phyloP scores from a whole-genome alignment of 331 rosid species.

The Erythrophleum ivorense region DNA sequence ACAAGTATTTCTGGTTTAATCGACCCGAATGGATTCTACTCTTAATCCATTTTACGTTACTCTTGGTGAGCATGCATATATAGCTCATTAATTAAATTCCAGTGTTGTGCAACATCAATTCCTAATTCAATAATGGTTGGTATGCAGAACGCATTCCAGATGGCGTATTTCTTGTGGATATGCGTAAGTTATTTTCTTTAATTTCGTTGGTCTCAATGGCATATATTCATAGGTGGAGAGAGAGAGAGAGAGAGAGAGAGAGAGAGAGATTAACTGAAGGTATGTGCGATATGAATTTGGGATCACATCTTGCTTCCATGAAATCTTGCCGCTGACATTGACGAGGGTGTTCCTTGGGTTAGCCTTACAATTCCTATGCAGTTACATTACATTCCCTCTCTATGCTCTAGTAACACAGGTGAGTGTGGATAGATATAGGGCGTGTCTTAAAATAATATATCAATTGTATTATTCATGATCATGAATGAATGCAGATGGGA shows the following conservation, averaged over 20 bases:
- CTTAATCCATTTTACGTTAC: slow-evolving; percentile 68
- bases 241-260: too few species aligned
- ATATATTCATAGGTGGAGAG: too few species aligned
- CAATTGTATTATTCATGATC: too few species aligned
- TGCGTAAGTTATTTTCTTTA: slow-evolving; percentile 42
- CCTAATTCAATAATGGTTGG: neutral
- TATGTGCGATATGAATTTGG: slow-evolving; percentile 61
- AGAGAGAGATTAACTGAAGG: too few species aligned
- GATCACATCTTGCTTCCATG: slow-evolving; percentile 68
- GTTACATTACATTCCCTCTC: slow-evolving; percentile 76
- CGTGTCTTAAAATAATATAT: too few species aligned
- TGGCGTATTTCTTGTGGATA: slow-evolving; percentile 68
- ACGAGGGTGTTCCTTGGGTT: slow-evolving; percentile 62
- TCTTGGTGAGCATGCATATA: slow-evolving; percentile 45
- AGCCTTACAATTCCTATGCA: slow-evolving; percentile 63
- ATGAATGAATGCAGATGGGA: slow-evolving; percentile 62
- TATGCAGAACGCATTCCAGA: slow-evolving; percentile 68
- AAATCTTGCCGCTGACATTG: slow-evolving; percentile 51
- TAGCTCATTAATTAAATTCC: too few species aligned
- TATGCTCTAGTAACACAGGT: slow-evolving; percentile 77
- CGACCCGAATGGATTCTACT: slow-evolving; percentile 66
- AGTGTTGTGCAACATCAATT: too few species aligned
- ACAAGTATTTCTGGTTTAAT: slow-evolving; percentile 75
- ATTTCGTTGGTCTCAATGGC: too few species aligned
- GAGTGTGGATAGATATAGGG: neutral